These are phyloP conservation scores for Geotrichum phurueaensis DNA, from an alignment of 1,139 yeast species.

Conservation along the genomic window DNA sequence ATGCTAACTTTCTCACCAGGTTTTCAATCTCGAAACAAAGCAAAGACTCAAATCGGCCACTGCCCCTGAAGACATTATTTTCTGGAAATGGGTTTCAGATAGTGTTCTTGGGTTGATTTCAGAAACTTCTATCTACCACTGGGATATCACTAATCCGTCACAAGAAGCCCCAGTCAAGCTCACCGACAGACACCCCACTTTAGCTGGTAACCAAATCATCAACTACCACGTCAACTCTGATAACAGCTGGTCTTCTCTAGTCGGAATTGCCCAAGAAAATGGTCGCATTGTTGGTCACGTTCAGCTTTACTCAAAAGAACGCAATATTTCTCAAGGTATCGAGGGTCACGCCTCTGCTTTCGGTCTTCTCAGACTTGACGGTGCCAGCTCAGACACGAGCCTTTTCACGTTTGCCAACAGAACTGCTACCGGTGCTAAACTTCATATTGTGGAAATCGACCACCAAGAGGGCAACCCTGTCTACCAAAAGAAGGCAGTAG, in stretches of 20 bases:
- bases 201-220: slow-evolving; percentile 82
- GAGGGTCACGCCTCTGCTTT: slow-evolving; percentile 97
- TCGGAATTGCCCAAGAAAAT: slow-evolving; percentile 91
- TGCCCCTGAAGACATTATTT: slow-evolving; percentile 81
- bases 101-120: slow-evolving; percentile 79
- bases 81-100: slow-evolving; percentile 89
- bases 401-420: slow-evolving; percentile 84
- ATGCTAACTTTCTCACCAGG: slow-evolving; percentile 27
- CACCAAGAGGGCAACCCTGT: slow-evolving; percentile 81
- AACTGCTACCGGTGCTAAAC: slow-evolving; percentile 73
- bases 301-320: slow-evolving; percentile 80
- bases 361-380: slow-evolving; percentile 67
- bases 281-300: slow-evolving; percentile 95
- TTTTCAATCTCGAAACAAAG: slow-evolving; percentile 81
- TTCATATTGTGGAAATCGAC: slow-evolving; percentile 94
- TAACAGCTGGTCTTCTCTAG: slow-evolving; percentile 89
- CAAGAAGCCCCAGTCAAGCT: slow-evolving; percentile 73
- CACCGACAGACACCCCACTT: slow-evolving; percentile 76
- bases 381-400: slow-evolving; percentile 72
- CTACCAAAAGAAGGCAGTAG: slow-evolving; percentile 84
- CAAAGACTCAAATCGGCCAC: slow-evolving; percentile 86
- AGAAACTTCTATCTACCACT: slow-evolving; percentile 63
- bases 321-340: slow-evolving; percentile 92
- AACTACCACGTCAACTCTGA: slow-evolving; percentile 79
- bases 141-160: slow-evolving; percentile 72